Evolutionary conservation across 805 yeast species (phyloP).

Genomic region (Candida andamanensis): DNA sequence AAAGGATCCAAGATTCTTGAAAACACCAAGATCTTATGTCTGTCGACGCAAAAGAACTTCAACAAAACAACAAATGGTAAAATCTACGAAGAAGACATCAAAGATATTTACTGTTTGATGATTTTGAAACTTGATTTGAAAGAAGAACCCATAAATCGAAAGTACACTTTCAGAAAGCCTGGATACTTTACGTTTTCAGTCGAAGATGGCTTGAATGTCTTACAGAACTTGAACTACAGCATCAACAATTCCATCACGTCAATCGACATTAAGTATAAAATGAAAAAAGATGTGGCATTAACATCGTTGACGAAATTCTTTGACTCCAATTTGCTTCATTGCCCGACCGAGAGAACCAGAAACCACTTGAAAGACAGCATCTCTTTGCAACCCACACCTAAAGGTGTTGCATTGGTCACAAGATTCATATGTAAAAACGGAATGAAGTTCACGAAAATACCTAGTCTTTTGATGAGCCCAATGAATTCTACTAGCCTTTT

Average conservation of each 20-base stretch:
- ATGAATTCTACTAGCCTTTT: conserved; percentile 73
- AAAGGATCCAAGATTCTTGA: too few species aligned
- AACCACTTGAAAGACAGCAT: conserved; percentile 33
- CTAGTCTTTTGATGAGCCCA: conserved; percentile 46
- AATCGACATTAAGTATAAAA: conserved; percentile 50
- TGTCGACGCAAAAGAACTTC: conserved; percentile 40
- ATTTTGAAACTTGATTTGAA: conserved; percentile 33
- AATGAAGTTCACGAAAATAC: conserved; percentile 31
- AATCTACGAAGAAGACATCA: conserved; percentile 52
- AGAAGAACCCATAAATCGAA: conserved; percentile 6
- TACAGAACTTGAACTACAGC: conserved; percentile 46
- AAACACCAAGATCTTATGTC: conserved; percentile 14
- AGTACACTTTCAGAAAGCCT: conserved; percentile 25
- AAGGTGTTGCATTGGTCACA: conserved; percentile 72
- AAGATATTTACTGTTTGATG: conserved; percentile 52
- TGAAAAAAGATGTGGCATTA: conserved; percentile 46
- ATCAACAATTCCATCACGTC: conserved; percentile 47
- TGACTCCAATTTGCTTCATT: conserved; percentile 61
- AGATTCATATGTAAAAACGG: conserved; percentile 57
- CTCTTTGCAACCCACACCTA: conserved; percentile 78
- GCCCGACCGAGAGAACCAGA: conserved; percentile 71
- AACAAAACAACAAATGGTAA: conserved; percentile 49
- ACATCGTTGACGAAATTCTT: conserved; percentile 48
- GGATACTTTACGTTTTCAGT: conserved; percentile 56
- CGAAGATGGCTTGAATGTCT: conserved; percentile 45